A percentile compares a stretch with the other conserved stretches of the same genome.
Conservation (phyloP, 2,329 filamentous ascomycete genomes). For the Calonectria honghensis region DNA sequence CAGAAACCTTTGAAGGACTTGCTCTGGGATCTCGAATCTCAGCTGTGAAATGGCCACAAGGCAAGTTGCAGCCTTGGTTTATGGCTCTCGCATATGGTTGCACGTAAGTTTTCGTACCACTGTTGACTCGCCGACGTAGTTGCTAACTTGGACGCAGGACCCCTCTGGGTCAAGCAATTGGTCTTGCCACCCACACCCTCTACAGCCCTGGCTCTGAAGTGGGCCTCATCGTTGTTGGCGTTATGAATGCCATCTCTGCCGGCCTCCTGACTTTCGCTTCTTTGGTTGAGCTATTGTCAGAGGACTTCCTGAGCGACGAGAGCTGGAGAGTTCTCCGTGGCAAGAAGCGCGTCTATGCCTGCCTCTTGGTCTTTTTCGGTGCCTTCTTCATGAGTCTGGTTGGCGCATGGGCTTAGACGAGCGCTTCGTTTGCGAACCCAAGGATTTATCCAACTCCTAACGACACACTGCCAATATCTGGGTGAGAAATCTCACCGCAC, state of each 20-base stretch:
- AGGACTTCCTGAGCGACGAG: conserved; percentile 81
- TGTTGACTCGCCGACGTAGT: not conserved
- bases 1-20: conserved; percentile 72
- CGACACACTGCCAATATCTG: conserved; percentile 11
- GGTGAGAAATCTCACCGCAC: not conserved
- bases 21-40: conserved; percentile 80
- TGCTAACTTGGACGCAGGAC: conserved; percentile 67
- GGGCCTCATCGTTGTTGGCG: conserved; percentile 81
- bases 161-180: conserved; percentile 84
- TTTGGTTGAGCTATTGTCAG: conserved; percentile 81
- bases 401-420: conserved; percentile 75
- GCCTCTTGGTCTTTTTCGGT: conserved; percentile 74
- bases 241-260: conserved; percentile 84
- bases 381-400: conserved; percentile 79
- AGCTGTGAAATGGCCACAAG: conserved; percentile 66
- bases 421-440: no score
- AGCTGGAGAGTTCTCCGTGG: conserved; percentile 76
- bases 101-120: conserved; percentile 61
- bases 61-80: conserved; percentile 70
- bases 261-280: conserved; percentile 83
- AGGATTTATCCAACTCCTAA: conserved; percentile 10
- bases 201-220: conserved; percentile 81
- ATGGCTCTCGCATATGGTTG: conserved; percentile 76
- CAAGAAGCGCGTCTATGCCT: conserved; percentile 72
- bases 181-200: conserved; percentile 80